These are phyloP conservation scores for Carpinus viminea DNA, from an alignment of 306 rosid species.

Conservation along the genomic window DNA sequence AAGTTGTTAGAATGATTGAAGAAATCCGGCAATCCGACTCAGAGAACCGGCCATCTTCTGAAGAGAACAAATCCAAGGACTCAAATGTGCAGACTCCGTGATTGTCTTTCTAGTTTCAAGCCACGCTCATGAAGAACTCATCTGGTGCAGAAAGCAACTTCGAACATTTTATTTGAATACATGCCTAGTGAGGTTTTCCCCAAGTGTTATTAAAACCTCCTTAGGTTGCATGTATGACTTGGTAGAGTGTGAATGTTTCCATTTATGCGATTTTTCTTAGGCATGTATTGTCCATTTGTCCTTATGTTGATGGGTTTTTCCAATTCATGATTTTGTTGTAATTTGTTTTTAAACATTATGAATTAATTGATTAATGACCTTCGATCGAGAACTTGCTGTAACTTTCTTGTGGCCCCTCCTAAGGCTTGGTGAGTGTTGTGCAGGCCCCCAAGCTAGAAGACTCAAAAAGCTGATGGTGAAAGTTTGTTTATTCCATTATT, in stretches of 20 bases:
- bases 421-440: not conserved
- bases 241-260: constrained; percentile 45
- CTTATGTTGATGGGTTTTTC: constrained; percentile 29
- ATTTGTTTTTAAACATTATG: constrained; percentile 52
- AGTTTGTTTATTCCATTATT: too few relatives aligned
- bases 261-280: constrained; percentile 42
- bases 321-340: constrained; percentile 48
- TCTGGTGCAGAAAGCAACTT: constrained; percentile 45
- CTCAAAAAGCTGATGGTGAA: not conserved
- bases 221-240: constrained; percentile 14
- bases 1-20: constrained; percentile 88
- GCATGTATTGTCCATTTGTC: constrained; percentile 27
- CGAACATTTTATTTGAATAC: constrained; percentile 42
- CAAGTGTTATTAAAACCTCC: constrained; percentile 35
- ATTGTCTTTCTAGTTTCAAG: constrained; percentile 12
- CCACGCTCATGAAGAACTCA: constrained; percentile 20
- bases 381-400: constrained; percentile 35
- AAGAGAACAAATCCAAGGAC: constrained; percentile 91
- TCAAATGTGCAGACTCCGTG: constrained; percentile 84
- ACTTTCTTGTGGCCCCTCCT: not conserved
- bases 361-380: constrained; percentile 57
- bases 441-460: not conserved
- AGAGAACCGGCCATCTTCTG: constrained; percentile 93
- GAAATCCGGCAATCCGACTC: constrained; percentile 97
- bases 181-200: constrained; percentile 39